Evolutionary conservation across 2,329 filamentous ascomycete genomes (phyloP).

Genomic region (Trichoderma sp.): DNA sequence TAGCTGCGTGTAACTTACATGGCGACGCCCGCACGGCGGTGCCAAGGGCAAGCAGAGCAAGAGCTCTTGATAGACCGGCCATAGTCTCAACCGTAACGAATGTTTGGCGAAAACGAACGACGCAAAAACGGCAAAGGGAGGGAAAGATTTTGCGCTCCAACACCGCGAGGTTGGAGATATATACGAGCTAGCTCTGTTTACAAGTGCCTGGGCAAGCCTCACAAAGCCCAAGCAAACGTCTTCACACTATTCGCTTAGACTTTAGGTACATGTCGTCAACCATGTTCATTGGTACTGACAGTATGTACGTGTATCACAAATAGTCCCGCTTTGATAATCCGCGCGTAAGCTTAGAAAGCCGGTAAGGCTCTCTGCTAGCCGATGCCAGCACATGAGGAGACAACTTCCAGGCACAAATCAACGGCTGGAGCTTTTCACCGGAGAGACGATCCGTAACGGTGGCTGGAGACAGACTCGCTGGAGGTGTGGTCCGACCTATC

Average conservation of each 20-base stretch:
- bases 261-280: not conserved
- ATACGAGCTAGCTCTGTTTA: not conserved
- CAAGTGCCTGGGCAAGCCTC: slow-evolving; percentile 1
- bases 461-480: not conserved
- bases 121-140: not conserved
- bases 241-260: not conserved
- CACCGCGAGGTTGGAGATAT: slow-evolving; percentile 13
- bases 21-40: slow-evolving; percentile 12
- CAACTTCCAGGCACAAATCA: not conserved
- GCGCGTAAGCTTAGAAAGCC: not conserved
- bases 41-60: slow-evolving; percentile 17
- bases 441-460: not conserved
- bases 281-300: not conserved
- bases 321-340: not conserved
- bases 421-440: not conserved
- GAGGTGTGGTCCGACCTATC: not conserved
- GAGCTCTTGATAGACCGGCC: slow-evolving; percentile 11
- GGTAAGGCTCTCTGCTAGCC: not conserved
- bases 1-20: slow-evolving; percentile 8
- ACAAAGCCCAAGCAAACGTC: not conserved
- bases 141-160: not conserved
- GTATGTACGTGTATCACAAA: not conserved
- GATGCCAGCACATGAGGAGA: not conserved
- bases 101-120: not conserved
- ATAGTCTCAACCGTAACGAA: slow-evolving; percentile 12